Evolutionary conservation across 2,329 filamentous ascomycete genomes (phyloP).

Genomic region (Pestalotiopsis fici): DNA sequence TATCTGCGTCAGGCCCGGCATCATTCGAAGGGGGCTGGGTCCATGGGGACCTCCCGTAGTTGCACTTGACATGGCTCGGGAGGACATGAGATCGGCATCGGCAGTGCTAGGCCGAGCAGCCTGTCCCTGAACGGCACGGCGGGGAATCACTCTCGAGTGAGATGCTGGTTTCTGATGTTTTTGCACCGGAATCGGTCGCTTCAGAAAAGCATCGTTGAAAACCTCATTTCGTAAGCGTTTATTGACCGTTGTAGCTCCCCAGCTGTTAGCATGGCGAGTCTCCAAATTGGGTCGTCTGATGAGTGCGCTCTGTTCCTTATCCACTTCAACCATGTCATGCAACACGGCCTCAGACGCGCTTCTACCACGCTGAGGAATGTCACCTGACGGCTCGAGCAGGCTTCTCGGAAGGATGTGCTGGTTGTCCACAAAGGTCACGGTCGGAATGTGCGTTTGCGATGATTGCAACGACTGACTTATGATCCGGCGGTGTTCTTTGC

Average conservation of each 20-base stretch:
- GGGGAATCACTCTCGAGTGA: constrained; percentile 66
- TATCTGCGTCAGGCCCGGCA: constrained; percentile 25
- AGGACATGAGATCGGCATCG: constrained; percentile 26
- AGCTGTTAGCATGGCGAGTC: constrained; percentile 64
- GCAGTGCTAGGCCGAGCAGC: constrained; percentile 46
- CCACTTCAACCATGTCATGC: constrained; percentile 19
- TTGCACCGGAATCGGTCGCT: constrained; percentile 79
- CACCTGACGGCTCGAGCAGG: constrained; percentile 63
- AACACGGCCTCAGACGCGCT: constrained; percentile 35
- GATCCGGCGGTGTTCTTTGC: constrained; percentile 40
- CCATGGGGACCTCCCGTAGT: neutral
- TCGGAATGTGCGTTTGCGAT: constrained; percentile 68
- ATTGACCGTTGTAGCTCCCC: constrained; percentile 93
- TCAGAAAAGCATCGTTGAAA: constrained; percentile 87
- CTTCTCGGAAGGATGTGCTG: constrained; percentile 88
- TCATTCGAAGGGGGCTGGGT: constrained; percentile 25
- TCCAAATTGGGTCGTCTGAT: constrained; percentile 45
- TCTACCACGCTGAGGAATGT: constrained; percentile 32
- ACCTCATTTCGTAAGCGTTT: constrained; percentile 86
- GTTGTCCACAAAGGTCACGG: constrained; percentile 93
- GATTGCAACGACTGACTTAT: constrained; percentile 77
- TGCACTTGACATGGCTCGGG: constrained; percentile 8
- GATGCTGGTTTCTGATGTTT: constrained; percentile 67
- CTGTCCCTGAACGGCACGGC: constrained; percentile 44
- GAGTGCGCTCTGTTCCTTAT: constrained; percentile 12